Evolutionary conservation across 2,329 filamentous ascomycete genomes (phyloP).

Genomic region (Ophiostoma piceae): DNA sequence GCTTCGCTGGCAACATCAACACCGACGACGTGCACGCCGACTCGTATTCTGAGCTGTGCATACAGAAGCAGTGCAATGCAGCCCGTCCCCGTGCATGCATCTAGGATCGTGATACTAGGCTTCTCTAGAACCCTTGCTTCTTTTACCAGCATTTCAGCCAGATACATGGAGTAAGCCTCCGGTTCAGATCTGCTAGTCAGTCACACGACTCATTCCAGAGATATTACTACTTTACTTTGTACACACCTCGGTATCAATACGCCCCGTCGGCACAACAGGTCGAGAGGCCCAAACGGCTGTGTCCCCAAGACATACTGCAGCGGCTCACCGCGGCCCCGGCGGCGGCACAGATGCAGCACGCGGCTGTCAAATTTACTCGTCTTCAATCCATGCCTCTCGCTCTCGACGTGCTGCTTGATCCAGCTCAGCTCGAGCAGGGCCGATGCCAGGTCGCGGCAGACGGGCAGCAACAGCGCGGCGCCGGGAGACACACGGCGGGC

Average conservation of each 20-base stretch:
- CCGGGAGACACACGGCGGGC: slow-evolving; percentile 51
- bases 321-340: slow-evolving; percentile 60
- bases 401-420: slow-evolving; percentile 54
- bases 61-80: slow-evolving; percentile 78
- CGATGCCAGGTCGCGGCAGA: slow-evolving; percentile 57
- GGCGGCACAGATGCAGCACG: slow-evolving; percentile 42
- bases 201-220: too few relatives aligned
- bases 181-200: slow-evolving; percentile 54
- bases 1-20: slow-evolving; percentile 68
- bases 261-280: slow-evolving; percentile 68
- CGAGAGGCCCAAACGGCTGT: slow-evolving; percentile 79
- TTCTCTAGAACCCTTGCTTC: not conserved
- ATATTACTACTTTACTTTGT: too few relatives aligned
- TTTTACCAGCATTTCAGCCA: slow-evolving; percentile 38
- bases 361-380: not conserved
- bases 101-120: slow-evolving; percentile 57
- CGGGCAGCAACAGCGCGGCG: slow-evolving; percentile 56
- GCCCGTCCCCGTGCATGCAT: slow-evolving; percentile 86
- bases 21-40: slow-evolving; percentile 53
- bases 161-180: slow-evolving; percentile 58
- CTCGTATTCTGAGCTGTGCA: slow-evolving; percentile 44
- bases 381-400: not conserved
- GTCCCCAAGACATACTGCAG: slow-evolving; percentile 85
- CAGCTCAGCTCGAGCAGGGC: slow-evolving; percentile 67
- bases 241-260: slow-evolving; percentile 75